A percentile compares a stretch with the other conserved stretches of the same genome.
These are phyloP conservation scores for Helotiales sp. DNA, from an alignment of 2,329 filamentous ascomycete genomes.

Conservation along the genomic window DNA sequence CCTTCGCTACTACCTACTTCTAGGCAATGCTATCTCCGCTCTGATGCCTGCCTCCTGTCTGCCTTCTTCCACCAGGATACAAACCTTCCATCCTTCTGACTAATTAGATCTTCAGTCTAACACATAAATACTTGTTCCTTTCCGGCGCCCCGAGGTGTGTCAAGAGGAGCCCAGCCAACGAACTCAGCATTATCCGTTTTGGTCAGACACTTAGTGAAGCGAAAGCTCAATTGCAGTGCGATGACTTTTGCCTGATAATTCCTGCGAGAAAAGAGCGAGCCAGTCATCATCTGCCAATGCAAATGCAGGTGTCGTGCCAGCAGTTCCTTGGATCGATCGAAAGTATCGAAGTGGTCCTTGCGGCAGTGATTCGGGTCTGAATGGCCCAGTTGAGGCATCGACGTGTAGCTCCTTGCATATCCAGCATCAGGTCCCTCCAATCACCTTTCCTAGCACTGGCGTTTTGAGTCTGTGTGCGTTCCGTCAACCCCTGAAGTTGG, in stretches of 20 bases:
- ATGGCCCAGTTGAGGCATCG: background rate
- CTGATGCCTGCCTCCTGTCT: background rate
- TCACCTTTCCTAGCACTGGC: background rate
- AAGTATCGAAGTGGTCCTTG: background rate
- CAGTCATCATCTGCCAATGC: background rate
- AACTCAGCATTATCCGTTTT: conserved; percentile 4
- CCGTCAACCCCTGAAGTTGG: background rate
- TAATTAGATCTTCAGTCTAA: background rate
- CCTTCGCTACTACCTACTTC: background rate
- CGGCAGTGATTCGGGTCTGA: background rate
- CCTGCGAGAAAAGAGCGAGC: background rate
- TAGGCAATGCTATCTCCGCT: conserved; percentile 1
- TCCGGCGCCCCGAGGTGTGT: background rate
- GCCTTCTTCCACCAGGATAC: background rate
- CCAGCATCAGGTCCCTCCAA: background rate
- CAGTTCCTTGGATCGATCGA: background rate
- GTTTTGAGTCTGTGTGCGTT: background rate
- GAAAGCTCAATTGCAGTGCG: background rate
- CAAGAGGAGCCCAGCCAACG: background rate
- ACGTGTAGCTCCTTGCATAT: background rate
- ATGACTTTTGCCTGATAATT: background rate
- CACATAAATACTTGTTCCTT: background rate
- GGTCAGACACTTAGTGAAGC: background rate
- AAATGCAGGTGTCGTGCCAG: background rate
- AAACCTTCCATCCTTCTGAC: background rate